These are phyloP conservation scores for Globisporangium solare DNA, from an alignment of 352 stramenopile species.

Conservation along the genomic window DNA sequence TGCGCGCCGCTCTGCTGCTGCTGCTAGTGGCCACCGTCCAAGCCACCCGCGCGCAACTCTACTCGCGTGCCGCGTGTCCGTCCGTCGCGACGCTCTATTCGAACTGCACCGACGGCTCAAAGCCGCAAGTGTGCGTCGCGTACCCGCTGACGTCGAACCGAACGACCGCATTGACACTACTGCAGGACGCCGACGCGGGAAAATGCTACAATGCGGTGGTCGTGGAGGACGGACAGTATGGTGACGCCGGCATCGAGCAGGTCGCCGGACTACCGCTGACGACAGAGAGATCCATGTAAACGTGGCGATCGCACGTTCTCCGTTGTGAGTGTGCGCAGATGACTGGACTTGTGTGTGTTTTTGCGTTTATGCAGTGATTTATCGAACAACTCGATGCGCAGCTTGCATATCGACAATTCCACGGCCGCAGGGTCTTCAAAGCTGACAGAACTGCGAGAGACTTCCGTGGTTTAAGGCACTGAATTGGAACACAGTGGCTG, in stretches of 20 bases:
- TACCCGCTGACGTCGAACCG: background rate
- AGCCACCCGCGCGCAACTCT: background rate
- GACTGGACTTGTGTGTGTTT: background rate
- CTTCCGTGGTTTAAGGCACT: background rate
- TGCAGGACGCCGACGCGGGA: background rate
- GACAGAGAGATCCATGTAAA: background rate
- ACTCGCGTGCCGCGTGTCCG: slow-evolving; percentile 3
- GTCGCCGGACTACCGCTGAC: background rate
- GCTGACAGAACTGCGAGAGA: slow-evolving; percentile 7
- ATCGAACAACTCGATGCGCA: slow-evolving; percentile 14
- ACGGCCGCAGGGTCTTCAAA: background rate
- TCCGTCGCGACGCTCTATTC: slow-evolving; percentile 6
- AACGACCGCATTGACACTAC: background rate
- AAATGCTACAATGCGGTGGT: slow-evolving; percentile 1
- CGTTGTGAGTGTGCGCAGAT: background rate
- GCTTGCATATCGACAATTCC: slow-evolving; percentile 1
- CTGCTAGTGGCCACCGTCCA: background rate
- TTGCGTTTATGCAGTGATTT: slow-evolving; percentile 3
- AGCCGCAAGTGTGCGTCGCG: slow-evolving; percentile 2
- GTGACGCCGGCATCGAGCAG: background rate
- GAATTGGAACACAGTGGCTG: background rate
- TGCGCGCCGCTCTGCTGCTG: background rate
- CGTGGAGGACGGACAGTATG: background rate
- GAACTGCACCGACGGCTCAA: background rate
- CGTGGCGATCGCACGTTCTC: background rate